These are phyloP conservation scores for Chaetomium strumarium DNA, from an alignment of 2,329 filamentous ascomycete genomes.

Conservation along the genomic window DNA sequence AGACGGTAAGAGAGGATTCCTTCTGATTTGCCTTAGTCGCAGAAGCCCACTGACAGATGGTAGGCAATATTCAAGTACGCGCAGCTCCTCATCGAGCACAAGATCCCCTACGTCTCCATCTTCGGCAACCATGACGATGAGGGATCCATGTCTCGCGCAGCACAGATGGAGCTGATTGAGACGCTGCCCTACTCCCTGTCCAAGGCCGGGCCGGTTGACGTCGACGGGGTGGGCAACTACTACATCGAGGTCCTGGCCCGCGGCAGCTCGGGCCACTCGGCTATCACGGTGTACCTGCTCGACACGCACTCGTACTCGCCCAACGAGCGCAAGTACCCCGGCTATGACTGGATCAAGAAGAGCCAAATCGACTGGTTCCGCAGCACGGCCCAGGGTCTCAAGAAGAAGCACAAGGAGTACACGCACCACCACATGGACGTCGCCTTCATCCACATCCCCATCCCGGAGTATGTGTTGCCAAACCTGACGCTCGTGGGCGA, in stretches of 20 bases:
- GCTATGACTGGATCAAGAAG: slow-evolving; percentile 95
- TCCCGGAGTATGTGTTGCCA: slow-evolving; percentile 74
- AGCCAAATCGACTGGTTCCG: slow-evolving; percentile 95
- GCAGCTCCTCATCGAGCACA: slow-evolving; percentile 74
- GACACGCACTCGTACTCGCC: slow-evolving; percentile 91
- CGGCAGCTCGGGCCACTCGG: slow-evolving; percentile 74
- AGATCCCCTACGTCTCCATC: slow-evolving; percentile 85
- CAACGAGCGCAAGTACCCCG: slow-evolving; percentile 79
- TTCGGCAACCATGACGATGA: slow-evolving; percentile 99
- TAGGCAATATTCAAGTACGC: slow-evolving; percentile 91
- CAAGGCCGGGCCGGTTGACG: slow-evolving; percentile 70
- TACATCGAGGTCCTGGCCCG: slow-evolving; percentile 83
- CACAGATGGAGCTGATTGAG: slow-evolving; percentile 81
- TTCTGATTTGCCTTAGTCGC: not conserved
- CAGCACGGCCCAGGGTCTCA: slow-evolving; percentile 65
- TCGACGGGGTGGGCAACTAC: slow-evolving; percentile 94
- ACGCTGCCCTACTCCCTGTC: slow-evolving; percentile 85
- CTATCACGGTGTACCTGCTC: slow-evolving; percentile 88
- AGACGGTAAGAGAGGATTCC: slow-evolving; percentile 55
- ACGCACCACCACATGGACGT: slow-evolving; percentile 91
- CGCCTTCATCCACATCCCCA: slow-evolving; percentile 93
- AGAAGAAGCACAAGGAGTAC: slow-evolving; percentile 75
- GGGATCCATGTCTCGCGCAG: slow-evolving; percentile 66
- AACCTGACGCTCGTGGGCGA: slow-evolving; percentile 59
- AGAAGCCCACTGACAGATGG: slow-evolving; percentile 17